Evolutionary conservation across 2,329 filamentous ascomycete genomes (phyloP).

Genomic region (Neopestalotiopsis rosae): DNA sequence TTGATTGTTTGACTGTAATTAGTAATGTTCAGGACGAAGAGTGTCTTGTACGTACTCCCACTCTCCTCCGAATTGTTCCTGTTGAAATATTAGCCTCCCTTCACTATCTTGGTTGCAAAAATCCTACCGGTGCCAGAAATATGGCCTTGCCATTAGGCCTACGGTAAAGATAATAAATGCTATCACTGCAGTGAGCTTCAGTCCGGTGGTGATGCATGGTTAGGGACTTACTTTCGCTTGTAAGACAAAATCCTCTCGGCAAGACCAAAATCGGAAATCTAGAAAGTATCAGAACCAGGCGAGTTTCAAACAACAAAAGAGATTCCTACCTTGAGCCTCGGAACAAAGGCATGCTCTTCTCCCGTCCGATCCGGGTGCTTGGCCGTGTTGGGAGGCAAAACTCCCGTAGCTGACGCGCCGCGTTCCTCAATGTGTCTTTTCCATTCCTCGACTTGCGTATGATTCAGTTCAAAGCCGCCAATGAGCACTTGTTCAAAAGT

Average conservation of each 20-base stretch:
- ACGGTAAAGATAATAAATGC: background rate
- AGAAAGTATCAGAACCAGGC: background rate
- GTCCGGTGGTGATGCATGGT: background rate
- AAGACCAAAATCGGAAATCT: background rate
- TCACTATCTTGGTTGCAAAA: background rate
- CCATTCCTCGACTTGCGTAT: background rate
- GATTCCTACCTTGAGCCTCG: background rate
- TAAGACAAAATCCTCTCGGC: background rate
- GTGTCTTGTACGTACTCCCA: background rate
- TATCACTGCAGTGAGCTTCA: background rate
- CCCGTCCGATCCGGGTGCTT: background rate
- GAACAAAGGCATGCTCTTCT: background rate
- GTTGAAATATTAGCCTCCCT: background rate
- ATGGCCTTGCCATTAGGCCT: background rate
- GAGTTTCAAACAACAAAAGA: background rate
- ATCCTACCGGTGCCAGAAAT: background rate
- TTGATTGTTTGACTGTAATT: background rate
- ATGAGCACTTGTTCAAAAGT: background rate
- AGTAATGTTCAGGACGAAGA: background rate
- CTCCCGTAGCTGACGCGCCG: too few species aligned
- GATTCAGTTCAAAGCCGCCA: background rate
- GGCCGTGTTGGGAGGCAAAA: background rate
- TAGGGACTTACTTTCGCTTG: background rate
- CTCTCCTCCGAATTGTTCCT: background rate
- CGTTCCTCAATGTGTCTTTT: background rate